Conservation (phyloP, 805 yeast genomes). For the Saccharomycopsis sp. region DNA sequence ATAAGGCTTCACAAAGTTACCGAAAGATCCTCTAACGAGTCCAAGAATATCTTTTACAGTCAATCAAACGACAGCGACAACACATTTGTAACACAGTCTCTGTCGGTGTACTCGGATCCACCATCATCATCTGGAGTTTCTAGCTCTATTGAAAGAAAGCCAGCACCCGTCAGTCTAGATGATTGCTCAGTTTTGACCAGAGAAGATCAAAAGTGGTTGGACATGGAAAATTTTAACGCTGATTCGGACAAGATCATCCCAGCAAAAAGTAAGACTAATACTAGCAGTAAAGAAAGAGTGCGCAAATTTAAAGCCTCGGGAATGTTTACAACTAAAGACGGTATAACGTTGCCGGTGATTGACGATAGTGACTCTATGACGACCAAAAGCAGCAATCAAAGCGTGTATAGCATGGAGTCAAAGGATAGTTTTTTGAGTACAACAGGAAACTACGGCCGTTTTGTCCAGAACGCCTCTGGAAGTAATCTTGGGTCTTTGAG, state of each 20-base stretch:
- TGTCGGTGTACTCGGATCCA: background rate
- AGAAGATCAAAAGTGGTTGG: background rate
- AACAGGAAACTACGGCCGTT: constrained; percentile 3
- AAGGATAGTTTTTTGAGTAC: background rate
- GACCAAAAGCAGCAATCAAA: background rate
- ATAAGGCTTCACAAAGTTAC: background rate
- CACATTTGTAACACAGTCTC: background rate
- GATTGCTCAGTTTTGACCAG: background rate
- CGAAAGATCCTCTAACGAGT: background rate
- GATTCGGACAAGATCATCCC: constrained; percentile 4
- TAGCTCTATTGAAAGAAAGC: background rate
- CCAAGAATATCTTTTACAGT: background rate
- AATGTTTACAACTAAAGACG: background rate
- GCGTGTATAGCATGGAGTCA: background rate
- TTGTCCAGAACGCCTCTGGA: constrained; percentile 2
- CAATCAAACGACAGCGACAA: background rate
- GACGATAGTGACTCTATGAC: constrained; percentile 1
- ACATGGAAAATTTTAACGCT: background rate
- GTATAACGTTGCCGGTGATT: background rate
- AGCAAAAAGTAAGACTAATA: background rate
- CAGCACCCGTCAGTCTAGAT: no score
- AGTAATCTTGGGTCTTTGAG: constrained; percentile 1
- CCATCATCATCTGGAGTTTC: background rate
- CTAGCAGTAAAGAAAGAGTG: background rate
- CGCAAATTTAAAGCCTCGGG: background rate